These are phyloP conservation scores for Peniophora sp. DNA, from an alignment of 1,284 basidiomycete genomes.

Conservation along the genomic window DNA sequence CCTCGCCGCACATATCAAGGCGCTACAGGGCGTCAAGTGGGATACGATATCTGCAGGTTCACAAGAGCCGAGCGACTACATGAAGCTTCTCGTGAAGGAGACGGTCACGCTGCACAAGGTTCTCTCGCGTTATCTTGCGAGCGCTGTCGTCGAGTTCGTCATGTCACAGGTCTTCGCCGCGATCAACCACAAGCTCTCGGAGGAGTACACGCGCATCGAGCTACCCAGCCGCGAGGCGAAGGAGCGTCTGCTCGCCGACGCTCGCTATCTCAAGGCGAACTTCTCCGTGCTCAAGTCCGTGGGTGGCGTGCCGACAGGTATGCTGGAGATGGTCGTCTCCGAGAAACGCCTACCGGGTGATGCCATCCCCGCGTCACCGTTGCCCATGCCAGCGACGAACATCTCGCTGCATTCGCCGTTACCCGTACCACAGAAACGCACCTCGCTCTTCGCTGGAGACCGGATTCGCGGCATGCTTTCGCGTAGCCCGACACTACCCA, in stretches of 20 bases:
- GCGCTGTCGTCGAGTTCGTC: conserved; percentile 78
- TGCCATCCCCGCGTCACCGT: conserved; percentile 13
- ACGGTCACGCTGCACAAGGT: conserved; percentile 96
- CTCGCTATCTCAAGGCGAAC: conserved; percentile 67
- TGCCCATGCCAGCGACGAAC: conserved; percentile 10
- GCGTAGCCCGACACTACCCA: conserved; percentile 14
- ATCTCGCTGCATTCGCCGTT: conserved; percentile 8
- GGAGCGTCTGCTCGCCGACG: conserved; percentile 71
- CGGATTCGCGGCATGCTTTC: conserved; percentile 21
- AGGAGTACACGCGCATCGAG: conserved; percentile 78
- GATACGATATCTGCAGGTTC: conserved; percentile 42
- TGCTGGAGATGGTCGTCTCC: conserved; percentile 75
- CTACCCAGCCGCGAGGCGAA: conserved; percentile 78
- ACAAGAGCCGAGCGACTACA: conserved; percentile 71
- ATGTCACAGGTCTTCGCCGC: conserved; percentile 89
- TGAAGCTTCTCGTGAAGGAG: conserved; percentile 90
- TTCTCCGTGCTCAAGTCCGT: conserved; percentile 66
- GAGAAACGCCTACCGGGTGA: conserved; percentile 53
- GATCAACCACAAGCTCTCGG: conserved; percentile 83
- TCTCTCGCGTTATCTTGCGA: conserved; percentile 81
- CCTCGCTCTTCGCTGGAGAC: conserved; percentile 11
- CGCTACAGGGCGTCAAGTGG: conserved; percentile 78
- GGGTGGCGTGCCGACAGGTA: conserved; percentile 54
- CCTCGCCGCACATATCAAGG: conserved; percentile 78
- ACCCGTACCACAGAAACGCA: conserved; percentile 4